Evolutionary conservation across 352 stramenopile genomes (phyloP), one percentile per base, ranked within the genome.

Genomic region (Phytophthora sojae): DNA sequence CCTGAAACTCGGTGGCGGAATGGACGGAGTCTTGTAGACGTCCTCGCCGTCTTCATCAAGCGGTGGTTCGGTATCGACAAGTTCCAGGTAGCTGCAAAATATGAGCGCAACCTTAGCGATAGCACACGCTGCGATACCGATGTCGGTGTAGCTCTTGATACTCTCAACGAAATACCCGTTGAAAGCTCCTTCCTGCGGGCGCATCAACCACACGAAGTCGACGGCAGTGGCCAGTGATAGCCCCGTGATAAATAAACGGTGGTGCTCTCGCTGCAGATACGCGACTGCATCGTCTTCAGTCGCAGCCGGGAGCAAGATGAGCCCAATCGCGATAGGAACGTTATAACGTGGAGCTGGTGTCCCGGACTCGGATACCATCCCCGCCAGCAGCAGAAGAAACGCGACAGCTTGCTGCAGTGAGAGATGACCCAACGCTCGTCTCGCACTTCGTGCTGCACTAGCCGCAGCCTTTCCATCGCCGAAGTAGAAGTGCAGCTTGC

Each of bases 281-380:
- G 12, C 65, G 17, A 37, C 57, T 0, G 51, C 54, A 4, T 69
- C 72, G 25, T 90, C 75, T 35, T 85, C 74, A 0, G 73, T 62
- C 4, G 65, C 52, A 9, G 57, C 57, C 2, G 76, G 63, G 21
- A 73, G 55, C 44, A 87, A 77, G 45, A 93, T 84, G 21, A 91
- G 57, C 29, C 66, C 51, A 26, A 89, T 82, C 11, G 81, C 86
- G 14, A 94, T 78, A 2, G 88, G 82, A 6, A 89, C 80, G 65
- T 95, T 95, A 78, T 93, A 89, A 5, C 88, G 72, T 23, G 88
- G 87, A 15, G 75, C 79, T 5, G 86, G 88, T 1, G 86, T 91
- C 12, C 83, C 75, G 19, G 76, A 75, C 57, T 94, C 86, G 1
- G 84, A 91, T 11, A 94, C 14, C 57, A 95, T 78, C 1, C 81